Base-by-base conservation (phyloP, 164 flowering plant genomes). In the Vitis rupestris region DNA sequence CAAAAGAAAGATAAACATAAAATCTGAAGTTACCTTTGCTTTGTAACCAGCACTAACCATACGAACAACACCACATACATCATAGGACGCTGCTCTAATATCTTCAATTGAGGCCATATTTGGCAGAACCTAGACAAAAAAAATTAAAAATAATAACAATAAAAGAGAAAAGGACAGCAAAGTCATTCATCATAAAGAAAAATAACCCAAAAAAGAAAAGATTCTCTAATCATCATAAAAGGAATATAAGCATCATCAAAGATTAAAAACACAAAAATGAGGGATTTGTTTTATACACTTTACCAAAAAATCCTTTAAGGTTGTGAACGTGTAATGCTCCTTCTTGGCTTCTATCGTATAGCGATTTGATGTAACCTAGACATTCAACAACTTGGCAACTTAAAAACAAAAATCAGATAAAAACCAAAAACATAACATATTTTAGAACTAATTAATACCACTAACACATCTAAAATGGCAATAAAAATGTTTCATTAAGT, bases 81-180 rank as follows among this genome's bases (percentile, higher is more conserved):
- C 98, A 87, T 86, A 93, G 29, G 84, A 81, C 47, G 82, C 75
- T 29, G 99, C 90, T 76, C 75, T 83, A 60, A 96, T 88, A 74
- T 93, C 97, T 50, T 81, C 79, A 70, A 96, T 70, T 57, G 95
- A 89, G 76, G 97, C 93, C 98, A 93, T 96, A 74, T 91, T 96
- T 52, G 99, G 99, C 74, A 93, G 77, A 76, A 96, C 97, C 99
- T 96, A 30, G 71, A 14, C 44, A 52, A 51, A 48, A 4, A 23
- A 23, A 23, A 23, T 23, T 23, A 23, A 23, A 23, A 52, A 74
- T 51, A 55, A 64, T 23, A 68, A 23, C 19, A 13, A 57, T 59
- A 58, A 23, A 66, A 37, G n/a, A 72, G 67, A 12, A 53, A 56
- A 53, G 13, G 59, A 8, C 9, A 56, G 51, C 47, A 8, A 59